Evolutionary conservation across 169 alveolate species (phyloP), one percentile per base, ranked within the genome.

Genomic region (Plasmodium gallinaceum): DNA sequence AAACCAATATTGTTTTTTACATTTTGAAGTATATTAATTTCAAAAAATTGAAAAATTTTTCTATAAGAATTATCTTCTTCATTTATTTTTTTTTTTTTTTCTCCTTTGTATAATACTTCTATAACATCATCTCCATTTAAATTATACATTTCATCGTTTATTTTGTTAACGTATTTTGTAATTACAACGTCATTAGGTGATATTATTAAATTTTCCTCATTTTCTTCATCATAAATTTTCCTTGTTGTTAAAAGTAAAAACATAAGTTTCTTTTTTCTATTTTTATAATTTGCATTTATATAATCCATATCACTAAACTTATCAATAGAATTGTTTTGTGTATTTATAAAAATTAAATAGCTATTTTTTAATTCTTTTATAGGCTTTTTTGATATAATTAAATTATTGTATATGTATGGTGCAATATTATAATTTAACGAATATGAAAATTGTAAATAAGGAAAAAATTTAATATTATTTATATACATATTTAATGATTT

Each of bases 61-160:
- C 57, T 51, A 52, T 86, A 86, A 0, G 70, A 58, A 32, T 51
- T 52, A 60, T 72, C 88, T 71, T 86, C 88, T 12, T 60, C 88
- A 46, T 51, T 71, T 24, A 43, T 43, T 46, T 66, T 69, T 54
- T 80, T 70, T 86, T 86, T 86, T 69, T 69, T 71, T 0, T 69
- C 92, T n/a, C 70, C 88, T 86, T 86, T 86, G 65, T 71, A 46
- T 14, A 52, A n/a, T 42, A 86, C 8, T 22, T 86, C 92, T 1
- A 86, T 54, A 14, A 86, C 92, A 51, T 86, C 92, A 61, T 86
- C 88, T 24, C 70, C 52, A 12, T 78, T 45, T 32, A 43, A 16
- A 58, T 20, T 42, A 61, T 66, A 62, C n/a, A 60, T 42, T 12
- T 54, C n/a, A 42, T 71, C 87, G 9, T 72, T 80, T 22, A 60